Evolutionary conservation across 352 stramenopile genomes (phyloP), one percentile per base, ranked within the genome.

Genomic region (Phytopythium cucurbitacearum): DNA sequence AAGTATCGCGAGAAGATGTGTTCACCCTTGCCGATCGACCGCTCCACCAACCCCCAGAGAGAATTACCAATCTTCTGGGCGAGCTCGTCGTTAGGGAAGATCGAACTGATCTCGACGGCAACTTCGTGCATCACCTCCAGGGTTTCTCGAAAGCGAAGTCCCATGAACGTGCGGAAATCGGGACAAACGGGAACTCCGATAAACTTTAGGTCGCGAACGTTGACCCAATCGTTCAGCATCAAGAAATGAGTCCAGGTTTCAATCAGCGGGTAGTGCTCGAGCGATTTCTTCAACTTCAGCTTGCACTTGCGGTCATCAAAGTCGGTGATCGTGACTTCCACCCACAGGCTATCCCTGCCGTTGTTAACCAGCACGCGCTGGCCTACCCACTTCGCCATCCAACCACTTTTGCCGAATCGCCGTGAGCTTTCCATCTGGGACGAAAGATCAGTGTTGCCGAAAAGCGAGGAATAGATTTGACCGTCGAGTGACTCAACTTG

Each of bases 1-100:
- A 89, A 75, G 52, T 91, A 91, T 11, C 80, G 76, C 4, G 80
- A 77, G 37, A 78, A 91, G 28, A 91, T 67, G 57, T 91, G 80
- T 46, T 89, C 76, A 0, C 76, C 80, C 48, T 67, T 78, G 59
- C 66, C 76, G 37, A 89, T 64, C 0, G 65, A 70, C 6, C 62
- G 11, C 40, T 91, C 80, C 4, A 89, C 44, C 7, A 70, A 66
- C 47, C 71, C 66, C 77, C 77, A 89, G 1, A 89, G 41, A n/a
- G 80, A 67, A 53, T 51, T 80, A 9, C 57, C 63, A 4, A 87
- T 76, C 38, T 80, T 80, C 10, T 69, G 59, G 39, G 83, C 73
- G 3, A 89, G 53, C 32, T 86, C 66, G 40, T 79, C 72, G 55
- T 87, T 87, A 0, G 80, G 76, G 11, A 89, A 86, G 15, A 91